Evolutionary conservation across 1,284 basidiomycete genomes (phyloP), one percentile per base, ranked within the genome.

Genomic region (Ceratobasidium theobromae): DNA sequence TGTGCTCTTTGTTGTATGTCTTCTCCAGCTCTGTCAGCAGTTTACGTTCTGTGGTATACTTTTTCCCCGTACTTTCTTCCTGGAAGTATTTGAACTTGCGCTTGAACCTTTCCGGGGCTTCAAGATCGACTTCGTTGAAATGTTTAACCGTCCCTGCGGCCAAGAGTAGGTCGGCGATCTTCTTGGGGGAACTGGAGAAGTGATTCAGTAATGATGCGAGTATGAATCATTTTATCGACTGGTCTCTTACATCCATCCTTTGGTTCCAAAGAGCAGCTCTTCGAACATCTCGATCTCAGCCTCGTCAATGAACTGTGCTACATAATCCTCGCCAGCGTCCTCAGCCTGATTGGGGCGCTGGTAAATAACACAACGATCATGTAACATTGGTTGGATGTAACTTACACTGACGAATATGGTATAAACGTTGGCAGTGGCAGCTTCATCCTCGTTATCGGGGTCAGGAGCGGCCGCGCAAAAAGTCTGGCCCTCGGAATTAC

Each of bases 191-290:
- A 2, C 62, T 65, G 25, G 33, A 1, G 3, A 3, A 8, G 16
- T 1, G n/a, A 2, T 5, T 33, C 21, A 18, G n/a, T 25, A 30
- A 30, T 0, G 21, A n/a, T 6, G n/a, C 9, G 18, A 8, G 25
- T 49, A 49, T 49, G 23, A 14, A 5, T 16, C 25, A 14, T 27
- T 21, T 14, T 12, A 23, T 6, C 6, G 16, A 38, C 12, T 27
- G 9, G 14, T 30, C 11, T 53, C 62, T 23, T 33, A 65, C 62
- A 65, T 27, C 62, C 62, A 65, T 8, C 62, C 62, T n/a, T 65
- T 43, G 21, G 43, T 49, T 46, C 51, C 62, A 27, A 65, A 53
- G 12, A 65, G 51, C 5, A 51, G 49, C 21, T 46, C 30, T 33
- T 65, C 62, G 27, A 65, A 65, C n/a, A n/a, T 14, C 28, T 43